These are phyloP conservation scores for Camellia japonica DNA, from an alignment of 148 eudicot species.

Conservation along the genomic window DNA sequence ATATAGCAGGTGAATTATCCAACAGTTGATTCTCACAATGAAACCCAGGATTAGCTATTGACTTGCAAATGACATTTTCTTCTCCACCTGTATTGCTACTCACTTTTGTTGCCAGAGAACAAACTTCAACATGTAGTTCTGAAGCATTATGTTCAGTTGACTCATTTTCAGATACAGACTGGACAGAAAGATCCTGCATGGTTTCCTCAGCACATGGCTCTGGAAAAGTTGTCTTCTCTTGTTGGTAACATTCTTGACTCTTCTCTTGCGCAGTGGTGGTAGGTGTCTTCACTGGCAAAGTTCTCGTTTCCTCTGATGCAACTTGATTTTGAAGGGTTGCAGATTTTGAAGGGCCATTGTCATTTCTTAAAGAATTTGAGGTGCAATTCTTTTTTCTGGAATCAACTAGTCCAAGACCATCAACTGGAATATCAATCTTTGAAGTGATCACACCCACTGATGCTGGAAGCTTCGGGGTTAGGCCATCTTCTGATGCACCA, in stretches of 20 bases:
- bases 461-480: constrained; percentile 22
- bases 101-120: constrained; percentile 24
- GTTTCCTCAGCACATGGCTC: constrained; percentile 25
- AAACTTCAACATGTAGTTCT: constrained; percentile 32
- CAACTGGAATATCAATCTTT: constrained; percentile 29
- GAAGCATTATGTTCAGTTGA: constrained; percentile 29
- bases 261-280: constrained; percentile 19
- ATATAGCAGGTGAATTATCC: constrained; percentile 10
- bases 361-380: constrained; percentile 22
- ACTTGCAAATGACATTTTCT: constrained; percentile 17
- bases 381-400: constrained; percentile 11
- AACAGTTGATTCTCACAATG: constrained; percentile 18
- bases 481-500: constrained; percentile 26
- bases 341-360: constrained; percentile 25
- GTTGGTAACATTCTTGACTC: constrained; percentile 18
- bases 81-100: constrained; percentile 24
- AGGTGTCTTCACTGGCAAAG: constrained; percentile 24
- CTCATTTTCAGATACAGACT: constrained; percentile 23
- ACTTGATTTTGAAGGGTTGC: constrained; percentile 19
- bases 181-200: constrained; percentile 21
- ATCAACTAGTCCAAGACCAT: constrained; percentile 19
- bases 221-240: constrained; percentile 29
- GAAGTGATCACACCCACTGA: constrained; percentile 24
- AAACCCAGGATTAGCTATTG: constrained; percentile 17
- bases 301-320: constrained; percentile 24